phyloP scores from a whole-genome alignment of 176 grass and related monocot genomes.

The Bromus sterilis region DNA sequence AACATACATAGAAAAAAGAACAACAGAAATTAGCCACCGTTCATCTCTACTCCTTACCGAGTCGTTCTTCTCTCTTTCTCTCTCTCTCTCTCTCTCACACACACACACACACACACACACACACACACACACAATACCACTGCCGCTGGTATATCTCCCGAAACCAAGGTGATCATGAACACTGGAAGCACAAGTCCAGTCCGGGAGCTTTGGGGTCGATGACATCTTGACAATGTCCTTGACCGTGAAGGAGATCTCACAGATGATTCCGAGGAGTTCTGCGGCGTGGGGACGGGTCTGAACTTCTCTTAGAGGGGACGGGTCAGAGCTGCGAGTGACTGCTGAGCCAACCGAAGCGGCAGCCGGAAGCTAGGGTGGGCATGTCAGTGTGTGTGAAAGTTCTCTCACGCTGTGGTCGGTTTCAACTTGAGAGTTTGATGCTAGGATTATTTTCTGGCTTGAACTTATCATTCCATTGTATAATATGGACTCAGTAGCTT shows the following conservation, averaged over 20 bases:
- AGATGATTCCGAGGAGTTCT: neutral
- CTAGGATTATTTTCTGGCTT: neutral
- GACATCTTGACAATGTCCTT: neutral
- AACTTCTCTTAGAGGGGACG: neutral
- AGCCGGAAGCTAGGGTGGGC: neutral
- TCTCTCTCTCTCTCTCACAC: too few species aligned
- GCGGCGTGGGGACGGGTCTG: neutral
- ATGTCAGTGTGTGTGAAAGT: neutral
- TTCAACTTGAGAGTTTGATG: neutral
- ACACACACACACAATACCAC: too few species aligned
- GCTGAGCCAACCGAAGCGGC: neutral
- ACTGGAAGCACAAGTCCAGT: neutral
- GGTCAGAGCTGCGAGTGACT: neutral
- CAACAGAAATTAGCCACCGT: neutral
- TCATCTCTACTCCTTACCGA: neutral
- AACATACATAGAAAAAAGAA: neutral
- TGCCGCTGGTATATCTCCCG: neutral
- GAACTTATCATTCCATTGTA: neutral
- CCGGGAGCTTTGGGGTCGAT: neutral
- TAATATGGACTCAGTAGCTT: neutral
- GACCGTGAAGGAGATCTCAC: neutral
- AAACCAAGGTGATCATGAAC: neutral
- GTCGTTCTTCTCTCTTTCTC: neutral
- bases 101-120: too few species aligned
- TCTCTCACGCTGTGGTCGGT: neutral